phyloP scores from a whole-genome alignment of 2,329 filamentous ascomycete species.

The Aquanectria penicillioides region DNA sequence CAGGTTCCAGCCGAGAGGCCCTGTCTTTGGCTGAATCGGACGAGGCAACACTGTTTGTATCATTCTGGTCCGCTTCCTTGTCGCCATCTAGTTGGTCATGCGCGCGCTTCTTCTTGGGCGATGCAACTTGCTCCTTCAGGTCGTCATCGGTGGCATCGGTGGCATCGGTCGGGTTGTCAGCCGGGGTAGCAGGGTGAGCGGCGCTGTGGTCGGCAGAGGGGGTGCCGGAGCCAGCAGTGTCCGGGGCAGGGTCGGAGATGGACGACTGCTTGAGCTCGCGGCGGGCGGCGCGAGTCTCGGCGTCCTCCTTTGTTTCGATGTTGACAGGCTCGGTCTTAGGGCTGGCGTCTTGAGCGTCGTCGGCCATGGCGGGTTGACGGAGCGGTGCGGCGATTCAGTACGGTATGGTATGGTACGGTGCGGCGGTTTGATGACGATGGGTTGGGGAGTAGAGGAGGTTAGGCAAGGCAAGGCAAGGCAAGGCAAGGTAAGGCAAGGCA shows the following conservation, averaged over 20 bases:
- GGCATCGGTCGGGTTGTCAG: slow-evolving; percentile 42
- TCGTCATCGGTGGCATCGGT: slow-evolving; percentile 49
- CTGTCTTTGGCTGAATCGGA: slow-evolving; percentile 60
- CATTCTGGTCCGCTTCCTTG: slow-evolving; percentile 54
- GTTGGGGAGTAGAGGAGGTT: slow-evolving; percentile 7
- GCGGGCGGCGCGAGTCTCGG: slow-evolving; percentile 70
- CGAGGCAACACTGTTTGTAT: slow-evolving; percentile 53
- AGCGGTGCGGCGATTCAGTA: too few relatives aligned
- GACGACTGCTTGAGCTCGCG: slow-evolving; percentile 72
- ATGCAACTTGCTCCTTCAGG: slow-evolving; percentile 61
- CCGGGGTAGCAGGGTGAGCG: slow-evolving; percentile 46
- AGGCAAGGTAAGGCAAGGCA: not conserved
- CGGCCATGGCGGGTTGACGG: slow-evolving; percentile 52
- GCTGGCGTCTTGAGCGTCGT: slow-evolving; percentile 54
- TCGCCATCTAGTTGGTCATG: slow-evolving; percentile 67
- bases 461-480: not conserved
- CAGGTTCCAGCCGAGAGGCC: slow-evolving; percentile 61
- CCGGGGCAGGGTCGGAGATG: slow-evolving; percentile 61
- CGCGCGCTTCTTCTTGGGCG: slow-evolving; percentile 74
- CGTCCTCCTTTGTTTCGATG: slow-evolving; percentile 63
- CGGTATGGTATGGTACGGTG: too few relatives aligned
- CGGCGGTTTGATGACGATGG: slow-evolving; percentile 19
- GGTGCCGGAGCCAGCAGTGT: slow-evolving; percentile 32
- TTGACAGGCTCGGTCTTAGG: slow-evolving; percentile 48
- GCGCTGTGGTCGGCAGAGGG: slow-evolving; percentile 37